phyloP scores from a whole-genome alignment of 768 basidiomycete genomes.

The Pisolithus albus region DNA sequence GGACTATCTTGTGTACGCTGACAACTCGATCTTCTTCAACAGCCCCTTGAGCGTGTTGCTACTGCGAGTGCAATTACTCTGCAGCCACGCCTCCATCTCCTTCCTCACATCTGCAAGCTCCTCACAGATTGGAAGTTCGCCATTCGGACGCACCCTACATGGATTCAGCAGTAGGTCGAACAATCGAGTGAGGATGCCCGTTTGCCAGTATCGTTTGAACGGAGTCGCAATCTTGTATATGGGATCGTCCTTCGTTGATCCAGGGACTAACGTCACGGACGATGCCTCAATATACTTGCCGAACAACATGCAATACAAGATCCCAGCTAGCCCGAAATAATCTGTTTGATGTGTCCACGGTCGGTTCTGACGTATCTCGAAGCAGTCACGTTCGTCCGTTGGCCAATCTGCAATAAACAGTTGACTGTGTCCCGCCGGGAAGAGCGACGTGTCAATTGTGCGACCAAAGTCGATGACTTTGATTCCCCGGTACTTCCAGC shows the following conservation, averaged over 20 bases:
- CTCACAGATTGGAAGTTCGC: slow-evolving; percentile 62
- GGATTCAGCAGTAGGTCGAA: slow-evolving; percentile 90
- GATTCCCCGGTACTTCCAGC: slow-evolving; percentile 85
- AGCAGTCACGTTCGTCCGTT: slow-evolving; percentile 85
- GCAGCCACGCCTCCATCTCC: slow-evolving; percentile 87
- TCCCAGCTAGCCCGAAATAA: slow-evolving; percentile 92
- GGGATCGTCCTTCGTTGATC: slow-evolving; percentile 24
- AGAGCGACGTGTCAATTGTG: slow-evolving; percentile 78
- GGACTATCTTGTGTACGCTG: slow-evolving; percentile 28
- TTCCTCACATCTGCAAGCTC: slow-evolving; percentile 57
- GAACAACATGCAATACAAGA: slow-evolving; percentile 93
- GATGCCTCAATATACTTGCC: slow-evolving; percentile 89
- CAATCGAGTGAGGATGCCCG: slow-evolving; percentile 72
- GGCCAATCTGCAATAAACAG: slow-evolving; percentile 83
- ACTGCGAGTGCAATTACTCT: slow-evolving; percentile 79
- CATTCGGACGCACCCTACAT: slow-evolving; percentile 44
- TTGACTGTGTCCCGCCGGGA: slow-evolving; percentile 60
- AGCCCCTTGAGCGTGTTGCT: slow-evolving; percentile 75
- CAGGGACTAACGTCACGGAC: slow-evolving; percentile 36
- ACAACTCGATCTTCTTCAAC: slow-evolving; percentile 74
- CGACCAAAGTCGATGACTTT: slow-evolving; percentile 98
- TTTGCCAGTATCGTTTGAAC: slow-evolving; percentile 96
- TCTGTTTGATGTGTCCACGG: slow-evolving; percentile 96
- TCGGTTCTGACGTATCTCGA: slow-evolving; percentile 75
- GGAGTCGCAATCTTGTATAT: slow-evolving; percentile 65